Evolutionary conservation across 192 early-diverging fungal genomes (phyloP).

Genomic region (Powellomyces hirtus): DNA sequence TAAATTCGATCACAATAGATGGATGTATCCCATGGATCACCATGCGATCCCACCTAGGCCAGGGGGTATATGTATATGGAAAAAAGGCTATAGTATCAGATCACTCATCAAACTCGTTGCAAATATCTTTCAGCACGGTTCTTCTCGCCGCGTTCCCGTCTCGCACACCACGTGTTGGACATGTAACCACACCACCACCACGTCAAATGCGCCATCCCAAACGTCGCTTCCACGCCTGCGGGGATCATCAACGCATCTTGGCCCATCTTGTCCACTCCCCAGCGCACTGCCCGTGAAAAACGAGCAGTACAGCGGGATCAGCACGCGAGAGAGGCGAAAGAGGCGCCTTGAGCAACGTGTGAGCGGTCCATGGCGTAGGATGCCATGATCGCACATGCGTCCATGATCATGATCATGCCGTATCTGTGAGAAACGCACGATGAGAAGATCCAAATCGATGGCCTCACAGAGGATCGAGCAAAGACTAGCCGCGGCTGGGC

Average conservation of each 20-base stretch:
- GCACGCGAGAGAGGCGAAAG: constrained; percentile 47
- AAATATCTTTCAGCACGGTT: no score
- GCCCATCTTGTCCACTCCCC: not conserved
- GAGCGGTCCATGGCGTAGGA: constrained; percentile 19
- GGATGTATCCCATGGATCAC: no score
- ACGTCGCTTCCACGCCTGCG: not conserved
- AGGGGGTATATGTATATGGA: no score
- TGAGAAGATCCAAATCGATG: no score
- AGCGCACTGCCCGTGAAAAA: not conserved
- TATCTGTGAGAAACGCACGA: no score
- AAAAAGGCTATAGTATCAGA: no score
- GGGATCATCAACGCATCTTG: not conserved
- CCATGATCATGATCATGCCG: not conserved
- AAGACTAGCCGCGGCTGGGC: no score
- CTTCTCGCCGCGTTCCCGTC: no score
- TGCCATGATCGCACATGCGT: not conserved
- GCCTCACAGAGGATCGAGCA: no score
- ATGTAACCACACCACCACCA: not conserved
- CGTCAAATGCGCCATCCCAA: not conserved
- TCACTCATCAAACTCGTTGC: no score
- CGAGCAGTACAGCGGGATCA: not conserved
- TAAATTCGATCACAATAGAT: no score
- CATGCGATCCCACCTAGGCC: no score
- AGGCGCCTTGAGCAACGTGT: constrained; percentile 38
- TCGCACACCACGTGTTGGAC: not conserved